Base-by-base conservation (phyloP, 768 basidiomycete species). In the Austroboletus eburneus region DNA sequence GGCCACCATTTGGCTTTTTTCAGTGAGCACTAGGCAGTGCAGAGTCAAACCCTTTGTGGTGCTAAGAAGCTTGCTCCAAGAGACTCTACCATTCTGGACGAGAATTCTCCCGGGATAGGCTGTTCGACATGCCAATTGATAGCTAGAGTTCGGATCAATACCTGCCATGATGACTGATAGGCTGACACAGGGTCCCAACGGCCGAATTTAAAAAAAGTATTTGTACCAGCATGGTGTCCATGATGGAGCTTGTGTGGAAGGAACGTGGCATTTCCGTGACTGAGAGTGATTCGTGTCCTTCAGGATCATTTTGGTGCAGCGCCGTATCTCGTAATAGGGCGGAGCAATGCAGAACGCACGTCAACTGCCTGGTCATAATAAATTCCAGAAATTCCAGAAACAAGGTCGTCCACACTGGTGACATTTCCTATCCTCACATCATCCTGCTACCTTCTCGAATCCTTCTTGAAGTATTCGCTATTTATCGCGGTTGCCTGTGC, bases 401-500 rank as follows among this genome's bases (percentile, higher is more conserved):
- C 45, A 33, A 61, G 40, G 47, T 38, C 42, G 7, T 42, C 45
- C 45, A 46, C 34, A 43, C 22, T 25, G 43, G 47, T 40, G 24
- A 32, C 37, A 42, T 48, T 20, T 33, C 42, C 35, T 40, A 18
- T 20, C 34, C 18, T 35, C 39, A 36, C 38, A 27, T 13, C 36
- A 38, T 38, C 42, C 49, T 27, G 47, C 52, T 64, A 66, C 42
- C 66, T 70, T 65, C 57, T 67, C 45, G 64, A 51, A 43, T 78
- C 72, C 58, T 75, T 77, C 72, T 78, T 85, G 73, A 88, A 97
- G 61, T 88, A 96, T 9, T 72, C 56, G 62, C 85, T 93, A 63
- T 87, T 91, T 51, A 96, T 88, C n/a, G 83, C 90, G 3, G 84
- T 81, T 10, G 81, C 84, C 58, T 92, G 85, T 29, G 86, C 71